phyloP scores from a whole-genome alignment of 352 stramenopile genomes.

The Phytophthora tentaculata region DNA sequence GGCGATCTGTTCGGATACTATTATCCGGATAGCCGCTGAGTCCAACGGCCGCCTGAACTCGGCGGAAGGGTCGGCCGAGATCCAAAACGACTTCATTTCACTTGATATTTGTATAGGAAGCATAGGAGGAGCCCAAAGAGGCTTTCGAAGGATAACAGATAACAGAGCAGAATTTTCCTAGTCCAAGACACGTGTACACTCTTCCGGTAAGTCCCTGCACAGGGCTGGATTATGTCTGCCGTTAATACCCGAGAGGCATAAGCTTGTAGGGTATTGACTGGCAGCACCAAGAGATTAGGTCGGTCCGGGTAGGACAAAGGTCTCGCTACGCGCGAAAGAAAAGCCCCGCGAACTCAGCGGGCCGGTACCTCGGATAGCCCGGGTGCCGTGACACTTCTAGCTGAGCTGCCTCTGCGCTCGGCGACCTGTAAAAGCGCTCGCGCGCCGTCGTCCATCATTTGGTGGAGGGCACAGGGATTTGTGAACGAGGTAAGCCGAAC shows the following conservation, averaged over 20 bases:
- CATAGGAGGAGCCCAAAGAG: background rate
- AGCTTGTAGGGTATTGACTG: background rate
- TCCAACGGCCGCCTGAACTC: background rate
- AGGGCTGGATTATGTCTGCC: background rate
- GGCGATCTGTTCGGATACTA: background rate
- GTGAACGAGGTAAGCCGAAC: background rate
- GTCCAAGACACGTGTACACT: background rate
- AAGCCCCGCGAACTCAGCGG: background rate
- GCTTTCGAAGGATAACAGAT: background rate
- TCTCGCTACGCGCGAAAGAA: background rate
- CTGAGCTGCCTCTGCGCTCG: background rate
- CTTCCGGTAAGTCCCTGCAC: background rate
- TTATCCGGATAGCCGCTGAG: background rate
- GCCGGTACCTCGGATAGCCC: background rate
- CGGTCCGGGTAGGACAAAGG: background rate
- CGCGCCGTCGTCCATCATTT: background rate
- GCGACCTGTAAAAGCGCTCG: background rate
- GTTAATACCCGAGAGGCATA: background rate
- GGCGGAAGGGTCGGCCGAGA: background rate
- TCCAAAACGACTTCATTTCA: background rate
- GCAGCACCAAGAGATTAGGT: background rate
- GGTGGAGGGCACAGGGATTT: background rate
- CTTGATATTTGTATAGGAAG: background rate
- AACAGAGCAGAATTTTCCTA: background rate
- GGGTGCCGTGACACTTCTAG: background rate